These are phyloP conservation scores for Ceratocystiopsis brevicomis DNA, from an alignment of 2,329 filamentous ascomycete species.

Conservation along the genomic window DNA sequence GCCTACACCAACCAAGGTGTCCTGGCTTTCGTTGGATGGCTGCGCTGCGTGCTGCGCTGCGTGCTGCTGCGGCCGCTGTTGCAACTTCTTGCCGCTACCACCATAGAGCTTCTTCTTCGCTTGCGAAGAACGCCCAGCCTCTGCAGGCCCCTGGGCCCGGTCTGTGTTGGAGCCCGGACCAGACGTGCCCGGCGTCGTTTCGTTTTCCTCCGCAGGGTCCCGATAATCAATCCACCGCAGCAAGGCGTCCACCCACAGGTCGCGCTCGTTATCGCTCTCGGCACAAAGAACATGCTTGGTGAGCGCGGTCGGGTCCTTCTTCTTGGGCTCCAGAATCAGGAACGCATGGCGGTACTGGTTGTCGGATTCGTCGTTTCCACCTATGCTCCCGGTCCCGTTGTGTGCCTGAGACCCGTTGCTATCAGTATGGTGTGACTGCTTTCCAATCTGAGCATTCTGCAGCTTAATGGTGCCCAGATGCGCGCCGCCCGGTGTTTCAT, in stretches of 20 bases:
- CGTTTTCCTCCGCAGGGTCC: slow-evolving; percentile 38
- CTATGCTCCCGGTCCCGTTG: slow-evolving; percentile 5
- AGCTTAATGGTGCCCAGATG: slow-evolving; percentile 90
- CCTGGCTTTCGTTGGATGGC: slow-evolving; percentile 14
- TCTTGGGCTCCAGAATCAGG: slow-evolving; percentile 84
- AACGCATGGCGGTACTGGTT: slow-evolving; percentile 96
- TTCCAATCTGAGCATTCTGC: slow-evolving; percentile 78
- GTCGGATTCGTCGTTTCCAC: slow-evolving; percentile 48
- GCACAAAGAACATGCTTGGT: slow-evolving; percentile 91
- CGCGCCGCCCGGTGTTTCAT: slow-evolving; percentile 73
- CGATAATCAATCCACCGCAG: slow-evolving; percentile 72
- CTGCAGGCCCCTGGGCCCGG: slow-evolving; percentile 21
- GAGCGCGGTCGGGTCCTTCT: slow-evolving; percentile 74
- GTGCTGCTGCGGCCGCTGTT: slow-evolving; percentile 16
- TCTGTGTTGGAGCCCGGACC: slow-evolving; percentile 14
- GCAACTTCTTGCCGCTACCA: slow-evolving; percentile 24
- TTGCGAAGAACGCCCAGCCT: background rate
- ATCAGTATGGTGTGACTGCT: slow-evolving; percentile 54
- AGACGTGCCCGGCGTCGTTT: background rate
- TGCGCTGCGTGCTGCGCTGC: slow-evolving; percentile 10
- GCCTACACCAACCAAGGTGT: slow-evolving; percentile 35
- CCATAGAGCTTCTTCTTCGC: slow-evolving; percentile 24
- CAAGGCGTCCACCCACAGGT: slow-evolving; percentile 82
- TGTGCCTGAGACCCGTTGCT: slow-evolving; percentile 43
- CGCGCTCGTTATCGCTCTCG: slow-evolving; percentile 81